Conservation (phyloP, 106 monocot genomes). For the Dendrobium nobile region DNA sequence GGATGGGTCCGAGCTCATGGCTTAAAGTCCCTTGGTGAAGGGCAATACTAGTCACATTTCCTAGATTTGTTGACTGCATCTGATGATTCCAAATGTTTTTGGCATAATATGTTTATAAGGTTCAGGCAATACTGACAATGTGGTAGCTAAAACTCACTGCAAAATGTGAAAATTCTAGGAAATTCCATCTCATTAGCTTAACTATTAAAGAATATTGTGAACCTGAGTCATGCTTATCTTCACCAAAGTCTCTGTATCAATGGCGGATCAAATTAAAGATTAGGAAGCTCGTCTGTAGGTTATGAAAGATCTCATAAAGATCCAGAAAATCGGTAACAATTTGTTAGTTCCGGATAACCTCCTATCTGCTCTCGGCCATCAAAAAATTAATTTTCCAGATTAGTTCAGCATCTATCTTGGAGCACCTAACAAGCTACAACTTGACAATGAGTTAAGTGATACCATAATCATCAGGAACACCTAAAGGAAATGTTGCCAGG, state of each 20-base stretch:
- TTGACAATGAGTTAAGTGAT: conserved; percentile 89
- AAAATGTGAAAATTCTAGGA: not conserved
- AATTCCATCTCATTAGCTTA: not conserved
- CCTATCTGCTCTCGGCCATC: not conserved
- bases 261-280: not conserved
- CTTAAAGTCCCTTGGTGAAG: too few species aligned
- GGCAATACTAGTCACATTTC: too few species aligned
- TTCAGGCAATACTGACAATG: not conserved
- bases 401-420: conserved; percentile 49
- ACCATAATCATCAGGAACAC: conserved; percentile 52
- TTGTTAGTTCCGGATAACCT: not conserved
- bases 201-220: not conserved
- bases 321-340: not conserved
- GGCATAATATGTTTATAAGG: not conserved
- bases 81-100: too few species aligned
- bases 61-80: too few species aligned
- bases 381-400: not conserved
- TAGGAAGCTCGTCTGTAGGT: not conserved
- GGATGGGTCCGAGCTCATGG: too few species aligned
- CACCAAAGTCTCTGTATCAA: not conserved
- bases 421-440: conserved; percentile 52
- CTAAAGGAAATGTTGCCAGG: conserved; percentile 11
- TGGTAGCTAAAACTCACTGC: not conserved
- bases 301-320: not conserved
- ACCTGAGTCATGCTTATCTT: not conserved